Conservation (phyloP, 2,329 filamentous ascomycete genomes). For the Trichophyton rubrum region DNA sequence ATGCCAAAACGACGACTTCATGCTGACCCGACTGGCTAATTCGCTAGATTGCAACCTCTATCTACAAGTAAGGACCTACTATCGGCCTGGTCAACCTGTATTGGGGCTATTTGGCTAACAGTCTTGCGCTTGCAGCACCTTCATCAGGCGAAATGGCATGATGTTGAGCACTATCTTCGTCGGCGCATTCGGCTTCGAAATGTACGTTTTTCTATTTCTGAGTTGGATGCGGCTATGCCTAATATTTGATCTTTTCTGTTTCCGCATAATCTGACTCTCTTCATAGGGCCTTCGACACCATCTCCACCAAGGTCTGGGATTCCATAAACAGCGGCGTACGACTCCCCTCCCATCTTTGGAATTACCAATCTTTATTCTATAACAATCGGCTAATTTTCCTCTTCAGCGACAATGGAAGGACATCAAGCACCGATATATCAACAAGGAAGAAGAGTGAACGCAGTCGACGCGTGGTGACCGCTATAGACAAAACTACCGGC, state of each 20-base stretch:
- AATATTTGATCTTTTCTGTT: background rate
- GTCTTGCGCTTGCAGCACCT: conserved; percentile 43
- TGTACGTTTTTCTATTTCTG: conserved; percentile 50
- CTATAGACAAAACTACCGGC: background rate
- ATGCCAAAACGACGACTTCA: background rate
- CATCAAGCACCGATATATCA: conserved; percentile 79
- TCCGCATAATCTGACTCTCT: background rate
- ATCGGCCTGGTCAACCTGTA: background rate
- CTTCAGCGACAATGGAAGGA: conserved; percentile 98
- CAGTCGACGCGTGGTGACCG: background rate
- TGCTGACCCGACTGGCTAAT: background rate
- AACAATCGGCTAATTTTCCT: background rate
- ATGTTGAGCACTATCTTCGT: conserved; percentile 82
- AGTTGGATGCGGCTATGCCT: background rate
- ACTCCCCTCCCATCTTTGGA: conserved; percentile 19
- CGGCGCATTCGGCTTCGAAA: conserved; percentile 79
- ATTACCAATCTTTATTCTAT: background rate
- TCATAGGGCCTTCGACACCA: conserved; percentile 64
- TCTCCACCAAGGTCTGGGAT: conserved; percentile 82
- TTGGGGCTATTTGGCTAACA: conserved; percentile 14
- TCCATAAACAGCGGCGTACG: conserved; percentile 80
- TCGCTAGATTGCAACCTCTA: conserved; percentile 36
- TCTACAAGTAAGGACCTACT: conserved; percentile 47
- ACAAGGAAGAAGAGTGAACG: conserved; percentile 42
- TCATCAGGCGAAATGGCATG: conserved; percentile 77